Evolutionary conservation across 352 stramenopile genomes (phyloP), one percentile per base, ranked within the genome.

Genomic region (Globisporangium irregulare): DNA sequence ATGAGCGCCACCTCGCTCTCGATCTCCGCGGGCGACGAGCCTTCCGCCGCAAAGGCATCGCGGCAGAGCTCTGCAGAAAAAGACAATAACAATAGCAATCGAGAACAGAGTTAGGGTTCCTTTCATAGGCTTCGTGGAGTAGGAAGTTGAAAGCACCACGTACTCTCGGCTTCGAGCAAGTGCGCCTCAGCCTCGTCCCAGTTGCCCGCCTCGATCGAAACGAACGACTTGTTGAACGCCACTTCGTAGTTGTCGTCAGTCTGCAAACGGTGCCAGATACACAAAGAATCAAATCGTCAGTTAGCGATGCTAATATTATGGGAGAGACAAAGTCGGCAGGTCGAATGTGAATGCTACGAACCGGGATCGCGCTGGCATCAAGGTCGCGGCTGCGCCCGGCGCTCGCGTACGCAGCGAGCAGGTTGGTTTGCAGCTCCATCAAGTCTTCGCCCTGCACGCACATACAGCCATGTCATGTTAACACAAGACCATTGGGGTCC

Each of bases 161-260:
- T 75, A 94, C 87, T 76, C 68, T 94, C 84, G 2, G 85, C 80
- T 65, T 86, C 78, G 20, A 71, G 27, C 46, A 95, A 67, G 1
- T 84, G 70, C 12, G 79, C 66, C 36, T 84, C 74, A 0, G 87
- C 81, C 18, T 64, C 70, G 20, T 71, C 66, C 77, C 79, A 90
- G 64, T 95, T 76, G 41, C 73, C 72, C 18, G 73, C 78, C 46
- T 92, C 81, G 34, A 95, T 88, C 8, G 82, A 78, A n/a, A 90
- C 70, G 62, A 95, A 91, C 64, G 87, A 90, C 74, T 92, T 92
- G 74, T 95, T 95, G 67, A 91, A 95, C 12, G 85, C 82, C 58
- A 95, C 73, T 66, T 95, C 87, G 48, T 90, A 93, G 55, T 78
- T 89, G 62, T 90, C 86, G 36, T 93, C 78, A 41, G 80, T 82